Evolutionary conservation across 2,329 filamentous ascomycete species (phyloP), one percentile per base, ranked within the genome.

Genomic region (Alternaria arborescens): DNA sequence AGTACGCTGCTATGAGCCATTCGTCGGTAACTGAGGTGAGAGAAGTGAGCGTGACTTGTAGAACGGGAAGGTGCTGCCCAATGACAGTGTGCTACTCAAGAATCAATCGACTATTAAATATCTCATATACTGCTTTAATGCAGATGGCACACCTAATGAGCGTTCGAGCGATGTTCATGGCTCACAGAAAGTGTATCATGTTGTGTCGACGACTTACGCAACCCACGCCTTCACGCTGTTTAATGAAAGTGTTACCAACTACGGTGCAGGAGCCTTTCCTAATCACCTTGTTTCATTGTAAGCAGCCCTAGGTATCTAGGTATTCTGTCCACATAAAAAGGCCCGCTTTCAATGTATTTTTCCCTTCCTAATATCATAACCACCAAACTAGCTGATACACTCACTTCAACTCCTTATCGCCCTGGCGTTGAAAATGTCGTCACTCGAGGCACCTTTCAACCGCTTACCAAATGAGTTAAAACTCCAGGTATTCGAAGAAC

Each of bases 101-200:
- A 14, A 47, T 3, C 3, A 4, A 14, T 5, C 0, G 16, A 10
- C 16, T n/a, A 16, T 1, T 2, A 10, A 5, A 10, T 3, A n/a
- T n/a, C 6, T 7, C 1, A 7, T 16, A n/a, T 38, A 2, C 34
- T n/a, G 5, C 22, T 16, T 3, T n/a, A 16, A 38, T 6, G 34
- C 16, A n/a, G 5, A 16, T 38, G 1, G 1, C 16, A 1, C 2
- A n/a, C 16, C 16, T 1, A n/a, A 7, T n/a, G 16, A 8, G 7
- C 7, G 34, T 38, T 38, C 0, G 8, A 4, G 8, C 3, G 34
- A 30, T 1, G 0, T 30, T 5, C 11, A 10, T 30, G 0, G 11
- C 28, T 30, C 8, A 4, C 1, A 0, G 28, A 30, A 5, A 30
- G 1, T 30, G 28, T 5, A 30, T 30, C 28, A 30, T 1, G 28